Percentiles rank a stretch among this genome's conserved stretches.
Evolutionary conservation across 169 alveolate genomes (phyloP).

Genomic region (Cryptosporidium viatorum): DNA sequence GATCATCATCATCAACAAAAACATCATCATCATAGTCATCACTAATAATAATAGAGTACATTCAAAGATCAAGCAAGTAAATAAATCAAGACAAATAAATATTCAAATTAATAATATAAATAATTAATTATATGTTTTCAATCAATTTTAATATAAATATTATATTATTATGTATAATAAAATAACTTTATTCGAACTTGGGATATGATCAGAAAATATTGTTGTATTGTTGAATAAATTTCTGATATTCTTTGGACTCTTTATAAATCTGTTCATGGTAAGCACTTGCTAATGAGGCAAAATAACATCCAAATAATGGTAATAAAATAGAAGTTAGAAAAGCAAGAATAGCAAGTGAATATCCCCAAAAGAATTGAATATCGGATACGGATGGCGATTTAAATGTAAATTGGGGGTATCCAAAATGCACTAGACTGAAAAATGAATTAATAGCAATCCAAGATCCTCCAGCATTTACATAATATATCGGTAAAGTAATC

Average conservation of each 20-base stretch:
- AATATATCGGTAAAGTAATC: conserved; percentile 51
- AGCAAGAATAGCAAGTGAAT: conserved; percentile 61
- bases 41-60: no score
- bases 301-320: conserved; percentile 71
- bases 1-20: neutral
- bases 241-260: neutral
- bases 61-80: no score
- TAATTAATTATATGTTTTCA: no score
- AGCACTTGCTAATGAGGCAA: conserved; percentile 33
- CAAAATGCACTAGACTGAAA: conserved; percentile 67
- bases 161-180: no score
- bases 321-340: conserved; percentile 50
- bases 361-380: conserved; percentile 75
- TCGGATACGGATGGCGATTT: conserved; percentile 64
- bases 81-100: no score
- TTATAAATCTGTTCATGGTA: conserved; percentile 15
- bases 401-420: conserved; percentile 53
- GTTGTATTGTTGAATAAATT: neutral
- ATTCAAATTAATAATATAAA: no score
- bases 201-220: neutral
- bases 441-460: conserved; percentile 73
- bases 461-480: conserved; percentile 74
- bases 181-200: no score
- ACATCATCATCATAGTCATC: neutral
- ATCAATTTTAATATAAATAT: no score